Conservation (phyloP, 345 rosid species). For the Cardiospermum halicacabum region DNA sequence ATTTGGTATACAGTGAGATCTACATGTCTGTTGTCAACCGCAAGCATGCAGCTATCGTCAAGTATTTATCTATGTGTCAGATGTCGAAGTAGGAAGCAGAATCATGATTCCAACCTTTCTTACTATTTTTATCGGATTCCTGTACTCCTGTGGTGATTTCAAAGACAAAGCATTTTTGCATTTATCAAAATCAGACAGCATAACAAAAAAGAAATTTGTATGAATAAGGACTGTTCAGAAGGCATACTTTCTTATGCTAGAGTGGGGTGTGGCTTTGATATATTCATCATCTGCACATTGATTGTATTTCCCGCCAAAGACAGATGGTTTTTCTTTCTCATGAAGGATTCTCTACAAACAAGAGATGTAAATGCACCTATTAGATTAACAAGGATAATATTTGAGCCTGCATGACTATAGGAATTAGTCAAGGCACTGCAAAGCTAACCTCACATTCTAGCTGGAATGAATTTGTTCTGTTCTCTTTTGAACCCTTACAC, state of each 20-base stretch:
- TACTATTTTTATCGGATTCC: constrained; percentile 49
- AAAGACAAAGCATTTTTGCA: not conserved
- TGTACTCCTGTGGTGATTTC: constrained; percentile 45
- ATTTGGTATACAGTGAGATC: constrained; percentile 13
- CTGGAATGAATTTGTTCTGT: constrained; percentile 52
- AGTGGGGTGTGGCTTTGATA: constrained; percentile 37
- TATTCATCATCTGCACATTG: constrained; percentile 30
- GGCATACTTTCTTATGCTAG: constrained; percentile 37
- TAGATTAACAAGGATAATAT: not conserved
- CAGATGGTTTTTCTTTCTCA: constrained; percentile 30
- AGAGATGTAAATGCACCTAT: not conserved
- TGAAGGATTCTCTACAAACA: constrained; percentile 25
- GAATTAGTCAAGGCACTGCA: not conserved
- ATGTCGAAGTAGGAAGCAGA: constrained; percentile 3
- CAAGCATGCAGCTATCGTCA: constrained; percentile 4
- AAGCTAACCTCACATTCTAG: constrained; percentile 57
- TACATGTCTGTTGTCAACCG: not conserved
- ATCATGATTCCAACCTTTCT: constrained; percentile 2
- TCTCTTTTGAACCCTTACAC: constrained; percentile 88
- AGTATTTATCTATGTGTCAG: constrained; percentile 12
- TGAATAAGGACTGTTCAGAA: not conserved
- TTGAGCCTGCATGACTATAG: not conserved
- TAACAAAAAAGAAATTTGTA: not conserved
- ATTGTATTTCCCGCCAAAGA: constrained; percentile 32
- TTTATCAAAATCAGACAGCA: not conserved